These are phyloP conservation scores for Saraca asoca DNA, from an alignment of 331 rosid genomes.

Conservation along the genomic window DNA sequence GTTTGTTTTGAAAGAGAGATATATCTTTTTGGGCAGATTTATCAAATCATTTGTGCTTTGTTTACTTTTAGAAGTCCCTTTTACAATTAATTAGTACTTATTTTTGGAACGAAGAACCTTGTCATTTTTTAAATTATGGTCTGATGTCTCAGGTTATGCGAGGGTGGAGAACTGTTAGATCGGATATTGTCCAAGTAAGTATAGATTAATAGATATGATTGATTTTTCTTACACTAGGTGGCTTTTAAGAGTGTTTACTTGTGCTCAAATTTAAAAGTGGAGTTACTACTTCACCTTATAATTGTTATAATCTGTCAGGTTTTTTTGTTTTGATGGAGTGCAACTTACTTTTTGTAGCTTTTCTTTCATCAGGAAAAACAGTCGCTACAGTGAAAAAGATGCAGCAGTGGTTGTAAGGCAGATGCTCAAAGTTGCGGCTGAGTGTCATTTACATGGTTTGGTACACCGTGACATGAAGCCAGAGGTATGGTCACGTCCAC, in stretches of 20 bases:
- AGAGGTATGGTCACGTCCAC: slow-evolving; percentile 58
- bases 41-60: slow-evolving; percentile 20
- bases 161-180: slow-evolving; percentile 96
- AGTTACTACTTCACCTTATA: too few relatives aligned
- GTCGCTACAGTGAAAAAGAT: slow-evolving; percentile 93
- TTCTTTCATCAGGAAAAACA: slow-evolving; percentile 76
- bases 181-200: slow-evolving; percentile 95
- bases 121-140: background rate
- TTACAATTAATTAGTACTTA: background rate
- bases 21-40: slow-evolving; percentile 32
- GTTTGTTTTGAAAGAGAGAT: slow-evolving; percentile 8
- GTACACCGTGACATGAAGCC: slow-evolving; percentile 99
- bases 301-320: too few relatives aligned
- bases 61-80: background rate
- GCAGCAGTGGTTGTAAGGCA: slow-evolving; percentile 97
- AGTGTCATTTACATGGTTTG: slow-evolving; percentile 98
- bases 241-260: slow-evolving; percentile 13
- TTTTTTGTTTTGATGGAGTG: too few relatives aligned
- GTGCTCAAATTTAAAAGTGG: too few relatives aligned
- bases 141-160: slow-evolving; percentile 77
- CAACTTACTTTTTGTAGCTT: slow-evolving; percentile 26
- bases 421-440: slow-evolving; percentile 98
- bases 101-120: slow-evolving; percentile 1
- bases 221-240: slow-evolving; percentile 15
- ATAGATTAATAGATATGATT: background rate